Percentiles rank a stretch among this genome's conserved stretches.
Evolutionary conservation across 345 rosid species (phyloP).

Genomic region (Geranium rotundifolium): DNA sequence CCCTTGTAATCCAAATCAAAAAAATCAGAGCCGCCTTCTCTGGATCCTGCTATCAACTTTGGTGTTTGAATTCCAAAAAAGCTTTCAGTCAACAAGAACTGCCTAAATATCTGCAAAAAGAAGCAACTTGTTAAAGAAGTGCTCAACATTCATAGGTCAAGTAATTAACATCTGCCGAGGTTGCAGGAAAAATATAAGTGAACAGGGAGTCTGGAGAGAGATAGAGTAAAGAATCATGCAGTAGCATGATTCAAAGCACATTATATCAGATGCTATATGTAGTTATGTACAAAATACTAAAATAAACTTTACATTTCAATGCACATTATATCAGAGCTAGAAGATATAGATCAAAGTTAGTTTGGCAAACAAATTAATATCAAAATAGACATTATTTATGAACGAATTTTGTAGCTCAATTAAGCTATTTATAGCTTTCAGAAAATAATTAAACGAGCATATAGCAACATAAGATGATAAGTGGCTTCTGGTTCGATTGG

Average conservation of each 20-base stretch:
- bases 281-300: neutral
- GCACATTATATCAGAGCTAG: no score
- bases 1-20: conserved; percentile 87
- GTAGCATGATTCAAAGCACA: neutral
- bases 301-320: no score
- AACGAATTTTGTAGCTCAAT: neutral
- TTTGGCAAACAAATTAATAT: neutral
- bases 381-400: neutral
- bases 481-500: no score
- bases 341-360: no score
- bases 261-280: neutral
- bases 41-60: conserved; percentile 72
- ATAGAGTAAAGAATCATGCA: neutral
- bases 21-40: conserved; percentile 96
- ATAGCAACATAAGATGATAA: no score
- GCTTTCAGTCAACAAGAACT: conserved; percentile 36
- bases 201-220: neutral
- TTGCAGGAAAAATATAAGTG: neutral
- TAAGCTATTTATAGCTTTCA: no score
- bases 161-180: neutral
- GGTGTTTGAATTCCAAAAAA: conserved; percentile 86
- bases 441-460: no score
- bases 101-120: conserved; percentile 52
- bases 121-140: neutral
- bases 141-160: no score